Conservation (phyloP, 345 rosid genomes). For the Psidium guajava region DNA sequence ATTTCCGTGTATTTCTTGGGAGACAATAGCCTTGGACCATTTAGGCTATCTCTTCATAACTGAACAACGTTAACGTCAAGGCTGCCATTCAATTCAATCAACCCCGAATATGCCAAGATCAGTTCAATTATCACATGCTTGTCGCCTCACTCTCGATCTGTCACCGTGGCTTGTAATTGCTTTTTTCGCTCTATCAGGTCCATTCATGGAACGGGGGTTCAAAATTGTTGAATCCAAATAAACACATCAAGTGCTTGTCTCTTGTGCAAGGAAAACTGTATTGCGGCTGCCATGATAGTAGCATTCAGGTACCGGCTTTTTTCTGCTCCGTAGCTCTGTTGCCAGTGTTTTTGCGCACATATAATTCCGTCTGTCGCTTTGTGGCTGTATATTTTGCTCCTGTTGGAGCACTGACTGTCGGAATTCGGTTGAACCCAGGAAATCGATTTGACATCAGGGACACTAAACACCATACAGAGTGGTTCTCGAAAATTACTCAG, state of each 20-base stretch:
- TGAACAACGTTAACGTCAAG: background rate
- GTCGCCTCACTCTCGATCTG: background rate
- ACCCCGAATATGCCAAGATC: background rate
- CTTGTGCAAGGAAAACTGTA: constrained; percentile 47
- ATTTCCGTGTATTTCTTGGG: background rate
- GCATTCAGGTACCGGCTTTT: constrained; percentile 40
- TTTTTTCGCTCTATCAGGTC: constrained; percentile 17
- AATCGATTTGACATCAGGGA: constrained; percentile 62
- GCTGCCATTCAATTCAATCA: background rate
- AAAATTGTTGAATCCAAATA: constrained; percentile 32
- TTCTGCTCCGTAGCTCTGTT: background rate
- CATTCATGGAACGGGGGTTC: constrained; percentile 57
- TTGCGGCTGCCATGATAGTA: constrained; percentile 63
- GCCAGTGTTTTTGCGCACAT: background rate
- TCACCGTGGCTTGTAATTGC: background rate
- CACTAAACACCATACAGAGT: constrained; percentile 33
- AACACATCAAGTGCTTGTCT: constrained; percentile 39
- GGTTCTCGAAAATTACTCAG: constrained; percentile 51
- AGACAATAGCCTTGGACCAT: background rate
- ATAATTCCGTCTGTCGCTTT: background rate
- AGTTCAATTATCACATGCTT: background rate
- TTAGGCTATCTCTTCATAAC: background rate
- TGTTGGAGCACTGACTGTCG: background rate
- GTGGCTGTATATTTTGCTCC: background rate
- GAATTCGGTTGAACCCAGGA: constrained; percentile 24